Evolutionary conservation across 208 protist species (phyloP), one percentile per base, ranked within the genome.

Genomic region (Angomonas desouzai): DNA sequence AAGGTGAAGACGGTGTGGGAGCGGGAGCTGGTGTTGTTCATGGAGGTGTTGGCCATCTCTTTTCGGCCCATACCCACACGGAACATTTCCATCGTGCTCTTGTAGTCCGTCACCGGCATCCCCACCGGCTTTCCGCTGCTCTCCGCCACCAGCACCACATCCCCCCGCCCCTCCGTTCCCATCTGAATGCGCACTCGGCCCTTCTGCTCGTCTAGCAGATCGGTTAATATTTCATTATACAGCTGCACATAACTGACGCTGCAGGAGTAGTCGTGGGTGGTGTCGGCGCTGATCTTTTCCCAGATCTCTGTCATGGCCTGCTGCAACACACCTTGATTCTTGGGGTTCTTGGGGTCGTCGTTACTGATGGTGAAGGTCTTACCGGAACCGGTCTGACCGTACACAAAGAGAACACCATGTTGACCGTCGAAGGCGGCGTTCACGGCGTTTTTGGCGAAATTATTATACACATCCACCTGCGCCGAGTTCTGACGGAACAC

Each of bases 1-100:
- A 98, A 81, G 51, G 81, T 93, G 57, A 98, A 97, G 63, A 98
- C 73, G 38, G 96, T 94, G 74, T 98, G 96, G 3, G 86, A 93
- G 56, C 96, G 84, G 18, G 88, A 96, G 60, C 77, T 91, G 7
- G 60, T 87, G 38, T 67, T 74, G 78, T 98, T 98, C 93, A 98
- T 97, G 38, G 73, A 80, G 9, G 96, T 98, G 62, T 85, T 87
- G 16, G 72, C 83, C 69, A 97, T 93, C 63, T 96, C 93, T 56
- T 94, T 91, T 0, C 80, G 83, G 25, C 68, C 69, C 68, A 90
- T 77, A 53, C 94, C 94, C 2, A 72, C 58, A 28, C 86, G 72
- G 62, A 98, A 94, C 62, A 74, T 64, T n/a, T 77, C 48, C 76
- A 94, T 89, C 16, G 80, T 87, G 22, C 65, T 51, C 61, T 91